A percentile compares a stretch with the other conserved stretches of the same genome.
Evolutionary conservation across 2,329 filamentous ascomycete species (phyloP).

Genomic region (Kalmusia sp.): DNA sequence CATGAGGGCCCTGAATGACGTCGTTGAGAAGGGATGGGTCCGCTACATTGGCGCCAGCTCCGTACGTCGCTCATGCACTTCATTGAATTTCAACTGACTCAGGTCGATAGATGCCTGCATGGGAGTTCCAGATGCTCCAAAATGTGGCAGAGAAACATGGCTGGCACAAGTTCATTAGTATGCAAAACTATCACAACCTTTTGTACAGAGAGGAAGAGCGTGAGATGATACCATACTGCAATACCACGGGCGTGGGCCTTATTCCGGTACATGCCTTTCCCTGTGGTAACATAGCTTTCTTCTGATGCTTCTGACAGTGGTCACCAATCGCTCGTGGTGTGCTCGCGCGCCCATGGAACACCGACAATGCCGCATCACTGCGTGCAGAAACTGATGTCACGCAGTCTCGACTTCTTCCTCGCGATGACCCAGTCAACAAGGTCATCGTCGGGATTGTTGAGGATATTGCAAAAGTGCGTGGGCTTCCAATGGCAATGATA

Average conservation of each 20-base stretch:
- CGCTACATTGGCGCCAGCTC: conserved; percentile 48
- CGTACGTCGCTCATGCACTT: conserved; percentile 12
- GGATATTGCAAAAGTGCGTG: background rate
- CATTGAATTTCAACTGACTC: background rate
- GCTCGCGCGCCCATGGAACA: conserved; percentile 54
- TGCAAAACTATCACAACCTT: conserved; percentile 60
- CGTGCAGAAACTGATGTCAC: conserved; percentile 38
- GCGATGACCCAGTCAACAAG: background rate
- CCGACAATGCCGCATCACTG: conserved; percentile 40
- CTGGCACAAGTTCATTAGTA: conserved; percentile 58
- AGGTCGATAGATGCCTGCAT: conserved; percentile 54
- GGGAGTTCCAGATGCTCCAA: conserved; percentile 59
- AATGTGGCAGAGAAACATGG: conserved; percentile 56
- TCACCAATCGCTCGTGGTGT: conserved; percentile 51
- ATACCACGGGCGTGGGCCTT: conserved; percentile 46
- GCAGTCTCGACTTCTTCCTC: background rate
- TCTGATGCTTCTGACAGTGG: conserved; percentile 32
- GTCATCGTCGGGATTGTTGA: background rate
- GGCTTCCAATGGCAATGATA: background rate
- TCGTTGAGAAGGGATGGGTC: conserved; percentile 64
- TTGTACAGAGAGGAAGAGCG: conserved; percentile 60
- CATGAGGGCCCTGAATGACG: conserved; percentile 66
- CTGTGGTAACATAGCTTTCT: no score
- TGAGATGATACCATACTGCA: conserved; percentile 49
- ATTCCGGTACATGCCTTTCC: conserved; percentile 37